Evolutionary conservation across 768 basidiomycete genomes (phyloP).

Genomic region (Epithele typhae): DNA sequence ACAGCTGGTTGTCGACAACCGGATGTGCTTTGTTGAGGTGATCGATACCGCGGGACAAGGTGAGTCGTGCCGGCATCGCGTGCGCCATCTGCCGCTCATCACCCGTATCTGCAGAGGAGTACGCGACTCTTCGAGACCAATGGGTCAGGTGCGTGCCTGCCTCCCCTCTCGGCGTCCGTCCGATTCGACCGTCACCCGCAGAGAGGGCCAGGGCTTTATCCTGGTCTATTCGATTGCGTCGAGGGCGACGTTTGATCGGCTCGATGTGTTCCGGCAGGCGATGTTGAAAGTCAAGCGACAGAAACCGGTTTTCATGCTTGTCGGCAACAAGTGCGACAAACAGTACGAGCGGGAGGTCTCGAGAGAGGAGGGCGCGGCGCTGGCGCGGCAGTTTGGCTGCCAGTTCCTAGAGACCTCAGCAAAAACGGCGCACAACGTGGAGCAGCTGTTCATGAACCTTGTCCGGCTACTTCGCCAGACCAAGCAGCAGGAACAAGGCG

Average conservation of each 20-base stretch:
- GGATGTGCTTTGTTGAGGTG: slow-evolving; percentile 94
- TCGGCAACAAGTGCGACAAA: slow-evolving; percentile 96
- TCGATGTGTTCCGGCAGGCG: slow-evolving; percentile 86
- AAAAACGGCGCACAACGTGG: slow-evolving; percentile 90
- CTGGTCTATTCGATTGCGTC: slow-evolving; percentile 96
- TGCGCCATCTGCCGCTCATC: slow-evolving; percentile 13
- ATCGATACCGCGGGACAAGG: slow-evolving; percentile 98
- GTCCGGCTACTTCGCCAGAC: slow-evolving; percentile 80
- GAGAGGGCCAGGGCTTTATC: slow-evolving; percentile 97
- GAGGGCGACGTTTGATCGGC: slow-evolving; percentile 85
- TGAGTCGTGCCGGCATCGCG: slow-evolving; percentile 31
- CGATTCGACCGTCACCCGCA: slow-evolving; percentile 27
- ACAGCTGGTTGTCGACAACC: slow-evolving; percentile 90
- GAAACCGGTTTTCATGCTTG: slow-evolving; percentile 86
- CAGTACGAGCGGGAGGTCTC: slow-evolving; percentile 88
- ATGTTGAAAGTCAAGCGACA: slow-evolving; percentile 86
- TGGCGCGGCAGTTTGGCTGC: slow-evolving; percentile 84
- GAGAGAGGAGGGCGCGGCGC: slow-evolving; percentile 77
- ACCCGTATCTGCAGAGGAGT: slow-evolving; percentile 69
- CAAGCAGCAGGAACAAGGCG: slow-evolving; percentile 40
- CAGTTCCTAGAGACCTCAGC: slow-evolving; percentile 97
- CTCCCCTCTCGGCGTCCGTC: slow-evolving; percentile 8
- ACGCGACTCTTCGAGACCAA: slow-evolving; percentile 93
- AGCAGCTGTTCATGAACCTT: slow-evolving; percentile 82
- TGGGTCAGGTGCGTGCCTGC: slow-evolving; percentile 81